phyloP scores from a whole-genome alignment of 225 moss, liverwort and hornwort genomes.

The Pleurozium schreberi region DNA sequence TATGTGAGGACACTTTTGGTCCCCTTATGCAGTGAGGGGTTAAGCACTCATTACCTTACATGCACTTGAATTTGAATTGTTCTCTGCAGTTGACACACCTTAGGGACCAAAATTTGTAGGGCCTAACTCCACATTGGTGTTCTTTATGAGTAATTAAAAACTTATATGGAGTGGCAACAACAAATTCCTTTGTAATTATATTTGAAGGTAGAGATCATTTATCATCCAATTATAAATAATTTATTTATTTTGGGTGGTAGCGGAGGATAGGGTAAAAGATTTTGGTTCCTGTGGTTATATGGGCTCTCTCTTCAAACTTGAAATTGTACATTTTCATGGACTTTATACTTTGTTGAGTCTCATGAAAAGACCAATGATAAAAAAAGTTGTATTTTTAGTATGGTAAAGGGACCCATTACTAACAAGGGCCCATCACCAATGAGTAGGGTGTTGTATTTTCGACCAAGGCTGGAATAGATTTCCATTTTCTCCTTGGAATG shows the following conservation, averaged over 20 bases:
- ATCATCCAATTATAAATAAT: no score
- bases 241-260: background rate
- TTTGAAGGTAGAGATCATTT: background rate
- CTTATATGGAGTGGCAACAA: background rate
- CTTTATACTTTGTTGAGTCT: background rate
- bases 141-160: background rate
- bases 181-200: background rate
- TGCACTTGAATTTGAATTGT: background rate
- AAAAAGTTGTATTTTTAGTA: no score
- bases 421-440: no score
- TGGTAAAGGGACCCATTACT: no score
- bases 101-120: background rate
- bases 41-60: no score
- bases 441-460: no score
- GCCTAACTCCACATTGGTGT: rapidly evolving
- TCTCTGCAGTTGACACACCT: background rate
- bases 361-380: rapidly evolving
- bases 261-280: background rate
- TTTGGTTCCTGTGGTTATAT: rapidly evolving
- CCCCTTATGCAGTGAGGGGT: no score
- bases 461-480: no score
- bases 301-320: no score
- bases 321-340: background rate
- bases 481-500: no score
- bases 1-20: no score